Percentiles rank a stretch among this genome's conserved stretches.
These are phyloP conservation scores for Pythium monospermum DNA, from an alignment of 352 stramenopile species.

Conservation along the genomic window DNA sequence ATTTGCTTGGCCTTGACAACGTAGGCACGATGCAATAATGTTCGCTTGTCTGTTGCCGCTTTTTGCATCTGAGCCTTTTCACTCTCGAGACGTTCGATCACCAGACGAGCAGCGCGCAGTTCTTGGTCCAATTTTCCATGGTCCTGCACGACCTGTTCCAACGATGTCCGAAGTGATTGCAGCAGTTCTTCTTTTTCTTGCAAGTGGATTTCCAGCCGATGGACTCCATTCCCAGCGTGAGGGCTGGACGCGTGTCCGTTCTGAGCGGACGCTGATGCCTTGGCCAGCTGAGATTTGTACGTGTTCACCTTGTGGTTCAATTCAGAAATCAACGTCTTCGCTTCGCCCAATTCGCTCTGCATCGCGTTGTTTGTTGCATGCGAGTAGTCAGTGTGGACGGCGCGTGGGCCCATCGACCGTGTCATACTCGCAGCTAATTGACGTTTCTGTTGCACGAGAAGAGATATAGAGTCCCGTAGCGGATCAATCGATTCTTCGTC, in stretches of 20 bases:
- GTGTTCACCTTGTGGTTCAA: slow-evolving; percentile 22
- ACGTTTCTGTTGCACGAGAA: slow-evolving; percentile 42
- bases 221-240: slow-evolving; percentile 3
- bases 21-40: slow-evolving; percentile 36
- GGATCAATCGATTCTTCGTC: slow-evolving; percentile 21
- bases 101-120: slow-evolving; percentile 19
- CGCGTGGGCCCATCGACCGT: slow-evolving; percentile 17
- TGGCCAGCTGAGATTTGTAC: slow-evolving; percentile 18
- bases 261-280: slow-evolving; percentile 21
- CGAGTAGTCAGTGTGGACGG: slow-evolving; percentile 13
- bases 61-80: slow-evolving; percentile 44
- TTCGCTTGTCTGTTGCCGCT: slow-evolving; percentile 31
- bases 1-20: slow-evolving; percentile 54
- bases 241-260: not conserved
- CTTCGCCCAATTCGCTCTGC: slow-evolving; percentile 16
- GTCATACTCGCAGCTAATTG: slow-evolving; percentile 29
- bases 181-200: slow-evolving; percentile 47
- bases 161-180: slow-evolving; percentile 22
- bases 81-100: slow-evolving; percentile 26
- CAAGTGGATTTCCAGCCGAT: slow-evolving; percentile 20
- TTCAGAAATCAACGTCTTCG: slow-evolving; percentile 20
- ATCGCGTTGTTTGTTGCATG: no score
- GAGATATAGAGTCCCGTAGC: slow-evolving; percentile 26
- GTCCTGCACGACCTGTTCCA: slow-evolving; percentile 34
- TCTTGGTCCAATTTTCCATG: slow-evolving; percentile 42